Base-by-base conservation (phyloP, 2,329 filamentous ascomycete genomes). In the Aspergillus persii region DNA sequence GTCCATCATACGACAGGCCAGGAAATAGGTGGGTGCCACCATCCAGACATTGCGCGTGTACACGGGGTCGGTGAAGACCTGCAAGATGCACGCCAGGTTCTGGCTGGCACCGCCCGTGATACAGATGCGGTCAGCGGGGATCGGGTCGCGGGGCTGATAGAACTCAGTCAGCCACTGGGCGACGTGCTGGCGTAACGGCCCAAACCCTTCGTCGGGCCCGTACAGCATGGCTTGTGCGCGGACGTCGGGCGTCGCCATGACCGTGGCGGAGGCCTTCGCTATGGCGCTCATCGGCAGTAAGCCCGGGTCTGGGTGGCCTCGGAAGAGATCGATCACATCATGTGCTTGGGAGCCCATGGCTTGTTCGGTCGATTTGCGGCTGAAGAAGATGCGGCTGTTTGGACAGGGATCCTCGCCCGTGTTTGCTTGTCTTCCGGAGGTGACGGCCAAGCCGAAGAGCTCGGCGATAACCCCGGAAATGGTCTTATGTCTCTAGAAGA, bases 21-120 rank as follows among this genome's bases (percentile, higher is more conserved):
- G 80, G 74, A 91, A 90, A 71, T 96, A 96, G 50, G 89, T 89
- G 4, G 93, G 93, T 23, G 89, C 86, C 1, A 92, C 86, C 75
- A 93, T 84, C 89, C 91, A 96, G 8, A 96, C 81, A 64, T 86
- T 86, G 50, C 84, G 80, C 1, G 93, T 96, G 69, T 87, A 89
- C 2, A 80, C 75, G 1, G 91, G 89, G 72, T 96, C 93, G 0
- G 91, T 90, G 70, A 89, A 96, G 31, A 89, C 89, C 73, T 89
- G 86, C 53, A 96, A 77, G 3, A 96, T 78, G 68, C 86, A 89
- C 0, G 89, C 91, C 2, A 96, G 74, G 70, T 88, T 92, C 80
- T 96, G 92, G 64, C 87, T 91, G 3, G 93, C 93, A 15, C 93
- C 93, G 49, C 92, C 92, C 0, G 90, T 91, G 71, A 96, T 88